Base-by-base conservation (phyloP, 2,329 filamentous ascomycete genomes). In the Fusarium haematococcum region DNA sequence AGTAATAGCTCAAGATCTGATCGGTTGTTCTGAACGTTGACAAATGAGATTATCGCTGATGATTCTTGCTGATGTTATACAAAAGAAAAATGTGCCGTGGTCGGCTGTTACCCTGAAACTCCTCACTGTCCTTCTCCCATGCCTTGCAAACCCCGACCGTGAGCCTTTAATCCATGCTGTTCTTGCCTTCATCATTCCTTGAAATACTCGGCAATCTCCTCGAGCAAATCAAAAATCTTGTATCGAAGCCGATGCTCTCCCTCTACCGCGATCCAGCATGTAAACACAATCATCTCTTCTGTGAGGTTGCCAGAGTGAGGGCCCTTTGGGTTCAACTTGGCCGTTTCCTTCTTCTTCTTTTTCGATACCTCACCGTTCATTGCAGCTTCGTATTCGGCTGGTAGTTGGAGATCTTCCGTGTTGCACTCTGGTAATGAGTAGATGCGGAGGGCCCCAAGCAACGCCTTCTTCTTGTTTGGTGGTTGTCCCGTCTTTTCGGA, bases 181-280 rank as follows among this genome's bases (percentile, higher is more conserved):
- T 8, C 23, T 6, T 9, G 6, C 8, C 8, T 23, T 48, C 23
- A 16, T 62, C 39, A 69, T 35, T 69, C 62, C 1, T 62, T 7
- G 3, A 69, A 50, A 25, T 62, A 41, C 52, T 71, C 69, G 2
- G 59, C 69, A 59, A 71, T 66, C n/a, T 71, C 69, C 16, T 69
- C 62, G 2, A 71, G 10, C 9, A 69, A 14, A 27, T 71, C 69
- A 18, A 66, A 27, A 8, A 66, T n/a, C 48, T 69, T 69, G 48
- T 71, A 58, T 1, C 69, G 56, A 18, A 71, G 57, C 6, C 69
- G 56, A 59, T 71, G 69, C 23, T 69, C 65, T 6, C 39, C 65
- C 33, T 71, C 69, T 4, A 71, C 11, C 0, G 58, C 69, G n/a
- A 69, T 61, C 69, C 69, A 71, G 11, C 56, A 57, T 4, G 66